Conservation (phyloP, 2,329 filamentous ascomycete species). For the Blumeria hordei region DNA sequence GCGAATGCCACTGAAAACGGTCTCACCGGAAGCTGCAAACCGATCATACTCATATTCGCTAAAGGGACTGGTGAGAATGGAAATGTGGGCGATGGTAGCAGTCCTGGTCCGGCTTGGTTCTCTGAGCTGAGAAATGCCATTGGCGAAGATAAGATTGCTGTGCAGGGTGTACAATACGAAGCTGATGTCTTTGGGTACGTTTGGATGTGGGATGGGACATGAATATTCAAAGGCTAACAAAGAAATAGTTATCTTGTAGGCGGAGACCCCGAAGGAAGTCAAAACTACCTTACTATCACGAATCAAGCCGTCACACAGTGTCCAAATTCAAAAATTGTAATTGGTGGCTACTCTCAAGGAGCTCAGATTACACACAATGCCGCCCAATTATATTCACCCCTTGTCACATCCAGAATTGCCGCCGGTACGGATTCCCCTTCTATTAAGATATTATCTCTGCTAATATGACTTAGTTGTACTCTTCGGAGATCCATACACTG, state of each 20-base stretch:
- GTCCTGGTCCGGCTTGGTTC: conserved; percentile 8
- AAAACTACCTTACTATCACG: background rate
- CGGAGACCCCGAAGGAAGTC: background rate
- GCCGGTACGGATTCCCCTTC: background rate
- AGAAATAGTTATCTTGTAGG: background rate
- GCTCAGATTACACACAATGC: conserved; percentile 1
- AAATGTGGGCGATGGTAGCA: conserved; percentile 19
- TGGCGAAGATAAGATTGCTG: conserved; percentile 8
- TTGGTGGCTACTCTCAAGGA: conserved; percentile 1
- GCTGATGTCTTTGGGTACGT: background rate
- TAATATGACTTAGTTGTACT: conserved; percentile 15
- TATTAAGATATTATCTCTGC: background rate
- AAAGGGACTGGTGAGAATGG: conserved; percentile 23
- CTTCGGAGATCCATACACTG: conserved; percentile 19
- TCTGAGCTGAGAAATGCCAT: conserved; percentile 1
- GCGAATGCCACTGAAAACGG: background rate
- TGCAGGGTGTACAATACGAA: conserved; percentile 13
- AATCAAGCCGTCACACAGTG: background rate
- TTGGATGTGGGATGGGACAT: background rate
- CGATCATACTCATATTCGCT: conserved; percentile 19
- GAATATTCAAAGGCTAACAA: background rate
- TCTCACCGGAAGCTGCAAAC: background rate
- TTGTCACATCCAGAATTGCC: conserved; percentile 5
- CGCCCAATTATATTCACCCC: background rate
- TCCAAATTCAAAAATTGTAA: background rate